Base-by-base conservation (phyloP, 2,329 filamentous ascomycete genomes). In the Colletotrichum sojae region DNA sequence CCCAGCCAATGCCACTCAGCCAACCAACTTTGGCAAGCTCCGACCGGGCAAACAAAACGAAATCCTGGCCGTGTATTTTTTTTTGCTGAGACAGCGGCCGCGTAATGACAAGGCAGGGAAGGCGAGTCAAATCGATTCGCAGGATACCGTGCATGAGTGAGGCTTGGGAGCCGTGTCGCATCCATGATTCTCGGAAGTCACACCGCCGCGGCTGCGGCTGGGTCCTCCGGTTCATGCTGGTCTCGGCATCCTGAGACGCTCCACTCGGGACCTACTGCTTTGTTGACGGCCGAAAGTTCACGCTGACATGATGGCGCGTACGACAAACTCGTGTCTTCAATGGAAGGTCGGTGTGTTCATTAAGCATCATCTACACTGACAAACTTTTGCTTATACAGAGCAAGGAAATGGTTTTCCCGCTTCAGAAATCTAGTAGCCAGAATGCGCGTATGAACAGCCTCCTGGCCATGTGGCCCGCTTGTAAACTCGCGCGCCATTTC, bases 361-460 rank as follows among this genome's bases (percentile, higher is more conserved):
- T 69, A 46, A 45, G n/a, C 66, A 55, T 65, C 56, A 56, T 69
- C 67, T 69, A 69, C 36, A 48, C 49, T 54, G 51, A 69, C 46
- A 56, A 36, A 61, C 66, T 57, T 69, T 67, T 69, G 49, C 67
- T 60, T 46, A 6, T 45, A 52, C 22, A 52, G 55, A 53, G 48
- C 18, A 43, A 59, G 57, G 15, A 25, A 56, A 43, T 27, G 40
- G 53, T 49, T 45, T n/a, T 45, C 55, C n/a, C 61, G 22, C 49
- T 49, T 18, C 43, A 67, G 56, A 65, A 55, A 39, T 55, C 51
- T 64, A 49, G 31, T 61, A 66, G 51, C 62, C 62, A 52, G 62
- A 60, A 16, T 16, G 40, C 31, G 57, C 39, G 43, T 56, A 43
- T 60, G 66, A 49, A 53, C 36, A 25, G 46, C 36, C 45, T 52